These are phyloP conservation scores for Dacryopinax spathularia DNA, from an alignment of 768 basidiomycete species.

Conservation along the genomic window DNA sequence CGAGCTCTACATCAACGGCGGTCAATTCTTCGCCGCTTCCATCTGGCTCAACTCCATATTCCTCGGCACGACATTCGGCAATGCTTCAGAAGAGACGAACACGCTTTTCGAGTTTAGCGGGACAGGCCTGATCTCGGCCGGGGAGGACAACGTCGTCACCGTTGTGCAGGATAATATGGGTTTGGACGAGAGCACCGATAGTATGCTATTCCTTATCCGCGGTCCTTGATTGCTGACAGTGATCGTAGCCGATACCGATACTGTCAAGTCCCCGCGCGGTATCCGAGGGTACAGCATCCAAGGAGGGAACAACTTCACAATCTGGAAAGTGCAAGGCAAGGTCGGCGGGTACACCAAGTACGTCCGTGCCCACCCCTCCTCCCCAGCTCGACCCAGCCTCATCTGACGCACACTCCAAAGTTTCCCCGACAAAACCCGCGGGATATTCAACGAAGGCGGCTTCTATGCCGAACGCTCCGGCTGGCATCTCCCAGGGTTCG, in stretches of 20 bases:
- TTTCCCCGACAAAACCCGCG: constrained; percentile 57
- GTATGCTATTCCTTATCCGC: constrained; percentile 29
- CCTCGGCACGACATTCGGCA: constrained; percentile 58
- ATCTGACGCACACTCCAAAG: too few relatives aligned
- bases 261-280: constrained; percentile 60
- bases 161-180: constrained; percentile 78
- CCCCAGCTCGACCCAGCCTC: too few relatives aligned
- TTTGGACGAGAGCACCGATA: constrained; percentile 42
- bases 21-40: constrained; percentile 68
- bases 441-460: constrained; percentile 59
- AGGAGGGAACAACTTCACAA: constrained; percentile 34
- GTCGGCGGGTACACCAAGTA: constrained; percentile 55
- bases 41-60: constrained; percentile 67
- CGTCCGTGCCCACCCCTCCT: constrained; percentile 13
- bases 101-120: constrained; percentile 48
- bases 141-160: constrained; percentile 60
- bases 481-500: constrained; percentile 63
- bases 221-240: not conserved
- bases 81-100: constrained; percentile 61
- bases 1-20: constrained; percentile 68
- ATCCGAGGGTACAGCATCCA: constrained; percentile 60
- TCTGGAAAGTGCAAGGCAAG: constrained; percentile 66
- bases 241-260: constrained; percentile 30
- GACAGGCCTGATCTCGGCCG: constrained; percentile 35
- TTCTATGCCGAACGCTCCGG: constrained; percentile 54